These are phyloP conservation scores for Venturia oleaginea DNA, from an alignment of 2,329 filamentous ascomycete genomes.

Conservation along the genomic window DNA sequence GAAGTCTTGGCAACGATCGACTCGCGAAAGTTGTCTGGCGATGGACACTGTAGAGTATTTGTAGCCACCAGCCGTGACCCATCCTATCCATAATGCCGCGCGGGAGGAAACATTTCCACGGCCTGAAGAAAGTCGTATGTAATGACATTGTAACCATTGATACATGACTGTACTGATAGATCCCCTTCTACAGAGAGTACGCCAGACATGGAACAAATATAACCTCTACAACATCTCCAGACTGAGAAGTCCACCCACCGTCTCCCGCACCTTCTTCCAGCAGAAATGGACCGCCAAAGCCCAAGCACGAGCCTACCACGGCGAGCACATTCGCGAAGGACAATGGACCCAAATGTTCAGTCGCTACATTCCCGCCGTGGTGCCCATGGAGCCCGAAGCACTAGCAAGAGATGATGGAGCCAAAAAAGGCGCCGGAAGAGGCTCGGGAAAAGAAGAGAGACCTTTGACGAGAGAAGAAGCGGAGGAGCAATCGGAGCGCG, in stretches of 20 bases:
- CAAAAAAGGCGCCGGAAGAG: conserved; percentile 72
- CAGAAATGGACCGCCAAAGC: conserved; percentile 96
- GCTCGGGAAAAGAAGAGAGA: conserved; percentile 53
- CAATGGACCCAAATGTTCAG: conserved; percentile 94
- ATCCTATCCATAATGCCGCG: conserved; percentile 6
- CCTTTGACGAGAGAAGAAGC: conserved; percentile 13
- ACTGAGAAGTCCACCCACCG: conserved; percentile 34
- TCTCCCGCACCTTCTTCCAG: conserved; percentile 76
- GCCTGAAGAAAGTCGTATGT: conserved; percentile 51
- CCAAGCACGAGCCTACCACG: conserved; percentile 76
- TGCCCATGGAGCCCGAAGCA: conserved; percentile 74
- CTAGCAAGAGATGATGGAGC: conserved; percentile 76
- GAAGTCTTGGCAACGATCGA: neutral
- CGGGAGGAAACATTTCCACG: conserved; percentile 46
- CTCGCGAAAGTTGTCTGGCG: neutral
- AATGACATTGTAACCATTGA: neutral
- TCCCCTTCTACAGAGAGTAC: conserved; percentile 60
- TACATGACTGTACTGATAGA: conserved; percentile 8
- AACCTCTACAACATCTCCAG: conserved; percentile 82
- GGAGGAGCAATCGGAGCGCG: conserved; percentile 15
- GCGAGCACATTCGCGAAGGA: conserved; percentile 85
- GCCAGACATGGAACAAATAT: conserved; percentile 96
- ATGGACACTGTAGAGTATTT: neutral
- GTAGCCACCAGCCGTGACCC: neutral
- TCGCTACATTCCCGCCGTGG: conserved; percentile 67